A percentile compares a stretch with the other conserved stretches of the same genome.
phyloP scores from a whole-genome alignment of 768 basidiomycete genomes.

The Termitomyces sp. region DNA sequence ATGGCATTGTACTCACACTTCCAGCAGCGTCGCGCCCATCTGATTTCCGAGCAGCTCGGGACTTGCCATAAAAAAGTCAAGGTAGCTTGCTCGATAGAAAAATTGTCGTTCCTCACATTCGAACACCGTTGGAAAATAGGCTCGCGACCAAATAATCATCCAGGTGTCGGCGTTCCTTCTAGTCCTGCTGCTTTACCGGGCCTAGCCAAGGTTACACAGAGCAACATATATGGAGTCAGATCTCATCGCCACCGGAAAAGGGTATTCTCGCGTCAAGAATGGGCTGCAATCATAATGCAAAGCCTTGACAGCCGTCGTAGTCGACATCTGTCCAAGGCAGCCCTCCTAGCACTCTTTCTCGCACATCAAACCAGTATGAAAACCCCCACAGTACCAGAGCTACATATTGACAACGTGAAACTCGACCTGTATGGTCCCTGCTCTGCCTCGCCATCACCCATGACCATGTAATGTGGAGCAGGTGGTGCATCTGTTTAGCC shows the following conservation, averaged over 20 bases:
- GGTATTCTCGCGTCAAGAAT: neutral
- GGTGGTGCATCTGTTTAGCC: neutral
- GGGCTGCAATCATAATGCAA: neutral
- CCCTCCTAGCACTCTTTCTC: neutral
- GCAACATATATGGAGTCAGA: neutral
- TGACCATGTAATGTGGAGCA: neutral
- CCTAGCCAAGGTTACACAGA: neutral
- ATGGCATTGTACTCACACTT: neutral
- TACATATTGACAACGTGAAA: neutral
- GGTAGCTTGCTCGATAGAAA: neutral
- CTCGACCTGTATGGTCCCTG: neutral
- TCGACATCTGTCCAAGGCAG: neutral
- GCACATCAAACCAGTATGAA: neutral
- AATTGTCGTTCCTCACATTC: neutral
- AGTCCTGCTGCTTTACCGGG: neutral
- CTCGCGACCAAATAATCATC: neutral
- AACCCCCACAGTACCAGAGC: neutral
- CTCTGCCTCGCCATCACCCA: neutral
- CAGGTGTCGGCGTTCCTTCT: neutral
- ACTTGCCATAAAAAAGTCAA: neutral
- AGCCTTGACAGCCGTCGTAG: neutral
- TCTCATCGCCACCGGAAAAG: conserved; percentile 4
- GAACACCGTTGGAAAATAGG: neutral
- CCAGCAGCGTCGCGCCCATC: neutral
- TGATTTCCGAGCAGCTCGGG: neutral